Evolutionary conservation across 768 basidiomycete genomes (phyloP), one percentile per base, ranked within the genome.

Genomic region (Pleurotus djamor): DNA sequence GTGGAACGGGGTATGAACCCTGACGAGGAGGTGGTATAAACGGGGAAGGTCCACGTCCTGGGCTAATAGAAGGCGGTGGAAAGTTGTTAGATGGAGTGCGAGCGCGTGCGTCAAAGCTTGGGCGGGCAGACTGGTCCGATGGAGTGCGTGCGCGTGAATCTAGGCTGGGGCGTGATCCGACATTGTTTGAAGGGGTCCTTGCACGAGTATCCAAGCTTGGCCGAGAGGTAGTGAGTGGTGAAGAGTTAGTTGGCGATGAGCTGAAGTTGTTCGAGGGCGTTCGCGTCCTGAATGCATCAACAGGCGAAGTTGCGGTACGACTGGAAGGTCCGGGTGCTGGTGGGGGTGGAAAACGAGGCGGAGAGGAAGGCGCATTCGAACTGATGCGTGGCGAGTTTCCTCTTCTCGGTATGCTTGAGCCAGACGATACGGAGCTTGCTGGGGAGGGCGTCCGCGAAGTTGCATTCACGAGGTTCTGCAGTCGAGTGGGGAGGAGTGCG

Each of bases 121-220:
- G 92, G 90, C 0, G 86, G 87, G 60, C 94, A 94, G 0, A 49
- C 38, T 50, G 28, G 43, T 49, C 17, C 48, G 56, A 60, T 16
- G 61, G 33, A 34, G 38, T 50, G 21, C 48, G 50, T 13, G 43
- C 35, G 48, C 41, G 54, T n/a, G 51, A 41, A 33, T 57, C 49
- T 58, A 62, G 52, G 6, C 60, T 58, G 17, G 58, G 57, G 28
- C 62, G 54, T 35, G 59, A 32, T 4, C 47, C 21, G 17, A 48
- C 51, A 52, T 37, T 57, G 48, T 62, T 66, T 16, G 71, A 71
- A 4, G 59, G 58, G 1, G 62, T 59, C 44, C 68, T 63, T 9
- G 64, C 52, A 17, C 65, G 67, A 49, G 67, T 58, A 55, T 66
- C 64, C 8, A 61, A 58, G 28, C 60, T 47, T 33, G 67, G 65